phyloP scores from a whole-genome alignment of 129 eudicot species.

The Flaveria sonorensis region DNA sequence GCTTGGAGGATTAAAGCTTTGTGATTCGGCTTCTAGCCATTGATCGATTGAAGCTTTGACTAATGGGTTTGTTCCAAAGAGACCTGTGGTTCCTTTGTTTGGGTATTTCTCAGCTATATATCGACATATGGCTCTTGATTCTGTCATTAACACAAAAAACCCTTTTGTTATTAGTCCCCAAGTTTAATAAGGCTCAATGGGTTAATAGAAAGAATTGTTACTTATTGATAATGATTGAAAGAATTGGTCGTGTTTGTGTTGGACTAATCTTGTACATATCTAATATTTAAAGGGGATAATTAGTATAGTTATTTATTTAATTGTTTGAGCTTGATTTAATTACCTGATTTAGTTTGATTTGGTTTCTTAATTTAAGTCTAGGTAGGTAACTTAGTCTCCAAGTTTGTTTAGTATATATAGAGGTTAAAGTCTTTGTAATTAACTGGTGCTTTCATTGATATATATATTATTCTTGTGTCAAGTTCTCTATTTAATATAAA shows the following conservation, averaged over 20 bases:
- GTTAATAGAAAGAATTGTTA: background rate
- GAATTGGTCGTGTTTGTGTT: background rate
- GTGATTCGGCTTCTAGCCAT: slow-evolving; percentile 89
- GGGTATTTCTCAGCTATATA: slow-evolving; percentile 62
- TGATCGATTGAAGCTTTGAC: slow-evolving; percentile 82
- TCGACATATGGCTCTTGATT: slow-evolving; percentile 76
- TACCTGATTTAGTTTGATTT: no score
- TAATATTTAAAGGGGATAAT: no score
- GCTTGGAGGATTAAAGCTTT: slow-evolving; percentile 67
- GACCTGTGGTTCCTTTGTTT: slow-evolving; percentile 55
- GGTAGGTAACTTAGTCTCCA: no score
- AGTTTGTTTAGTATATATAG: no score
- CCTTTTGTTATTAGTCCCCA: background rate
- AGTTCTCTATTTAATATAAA: no score
- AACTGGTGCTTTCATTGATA: no score
- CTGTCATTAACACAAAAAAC: slow-evolving; percentile 38
- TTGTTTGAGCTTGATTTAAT: no score
- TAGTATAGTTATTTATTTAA: no score
- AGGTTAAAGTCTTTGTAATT: no score
- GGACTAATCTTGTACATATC: no score
- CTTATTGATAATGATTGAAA: background rate
- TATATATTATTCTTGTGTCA: no score
- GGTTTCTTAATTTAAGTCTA: no score
- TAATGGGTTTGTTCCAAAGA: slow-evolving; percentile 58
- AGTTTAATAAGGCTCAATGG: background rate